These are phyloP conservation scores for Tubosaeta sp. DNA, from an alignment of 768 basidiomycete species.

Conservation along the genomic window DNA sequence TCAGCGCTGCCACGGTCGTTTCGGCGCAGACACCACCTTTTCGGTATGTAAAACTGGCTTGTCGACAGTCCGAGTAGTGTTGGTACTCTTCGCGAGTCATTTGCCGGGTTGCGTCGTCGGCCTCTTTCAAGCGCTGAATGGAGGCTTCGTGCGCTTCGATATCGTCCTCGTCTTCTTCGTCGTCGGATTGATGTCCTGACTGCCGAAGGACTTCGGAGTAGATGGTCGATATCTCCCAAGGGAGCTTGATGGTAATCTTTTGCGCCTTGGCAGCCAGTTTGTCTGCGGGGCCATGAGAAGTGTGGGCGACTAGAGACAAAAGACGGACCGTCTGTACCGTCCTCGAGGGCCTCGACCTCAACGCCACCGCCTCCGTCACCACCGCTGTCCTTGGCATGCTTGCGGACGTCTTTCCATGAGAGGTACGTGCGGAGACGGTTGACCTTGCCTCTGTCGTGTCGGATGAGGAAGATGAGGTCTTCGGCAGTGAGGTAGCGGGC, in stretches of 20 bases:
- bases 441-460: conserved; percentile 90
- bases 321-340: conserved; percentile 68
- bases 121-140: conserved; percentile 88
- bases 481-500: conserved; percentile 87
- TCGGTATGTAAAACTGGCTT: conserved; percentile 94
- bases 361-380: conserved; percentile 77
- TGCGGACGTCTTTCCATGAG: conserved; percentile 96
- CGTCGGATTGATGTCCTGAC: conserved; percentile 80
- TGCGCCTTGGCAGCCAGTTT: conserved; percentile 80
- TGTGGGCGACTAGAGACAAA: not conserved
- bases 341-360: conserved; percentile 80
- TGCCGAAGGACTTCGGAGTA: conserved; percentile 82
- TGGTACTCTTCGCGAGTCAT: conserved; percentile 98
- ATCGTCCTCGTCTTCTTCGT: conserved; percentile 95
- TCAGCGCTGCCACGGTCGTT: not conserved
- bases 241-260: conserved; percentile 91
- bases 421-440: conserved; percentile 90
- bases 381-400: conserved; percentile 88
- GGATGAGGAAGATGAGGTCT: conserved; percentile 94
- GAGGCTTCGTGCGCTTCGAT: conserved; percentile 94
- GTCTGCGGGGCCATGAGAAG: conserved; percentile 39
- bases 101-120: conserved; percentile 89
- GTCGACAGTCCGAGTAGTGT: conserved; percentile 94
- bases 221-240: conserved; percentile 92
- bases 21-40: conserved; percentile 54